A percentile compares a stretch with the other conserved stretches of the same genome.
phyloP scores from a whole-genome alignment of 108 stramenopile genomes.

The Fragilaria radians region DNA sequence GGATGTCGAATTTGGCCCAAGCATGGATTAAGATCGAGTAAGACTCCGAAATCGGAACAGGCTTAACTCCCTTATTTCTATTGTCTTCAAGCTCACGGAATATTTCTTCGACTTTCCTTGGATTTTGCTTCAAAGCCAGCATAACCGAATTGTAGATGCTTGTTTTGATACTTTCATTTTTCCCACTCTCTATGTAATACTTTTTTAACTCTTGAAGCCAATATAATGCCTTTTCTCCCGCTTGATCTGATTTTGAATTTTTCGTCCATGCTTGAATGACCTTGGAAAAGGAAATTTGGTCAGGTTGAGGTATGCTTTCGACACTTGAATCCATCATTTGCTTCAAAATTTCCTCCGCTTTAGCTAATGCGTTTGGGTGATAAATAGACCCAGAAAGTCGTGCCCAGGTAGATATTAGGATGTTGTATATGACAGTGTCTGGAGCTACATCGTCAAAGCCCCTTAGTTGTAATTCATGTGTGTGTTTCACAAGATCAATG shows the following conservation, averaged over 20 bases:
- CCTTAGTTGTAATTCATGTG: conserved; percentile 36
- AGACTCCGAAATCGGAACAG: conserved; percentile 60
- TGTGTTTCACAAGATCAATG: conserved; percentile 43
- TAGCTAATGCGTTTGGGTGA: conserved; percentile 27
- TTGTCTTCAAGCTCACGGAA: conserved; percentile 43
- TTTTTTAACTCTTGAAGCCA: conserved; percentile 66
- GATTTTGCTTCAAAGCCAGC: conserved; percentile 37
- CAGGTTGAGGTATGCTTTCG: conserved; percentile 23
- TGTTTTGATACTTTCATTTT: conserved; percentile 24
- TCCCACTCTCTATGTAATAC: conserved; percentile 15
- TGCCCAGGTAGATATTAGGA: conserved; percentile 50
- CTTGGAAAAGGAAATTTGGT: conserved; percentile 51
- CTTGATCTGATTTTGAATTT: conserved; percentile 28
- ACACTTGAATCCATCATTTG: conserved; percentile 41
- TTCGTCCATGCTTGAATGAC: conserved; percentile 68
- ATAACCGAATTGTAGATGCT: conserved; percentile 71
- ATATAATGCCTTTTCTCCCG: conserved; percentile 50
- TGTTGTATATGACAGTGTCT: conserved; percentile 59
- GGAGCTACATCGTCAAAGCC: conserved; percentile 39
- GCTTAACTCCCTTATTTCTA: neutral
- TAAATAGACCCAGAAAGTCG: conserved; percentile 26
- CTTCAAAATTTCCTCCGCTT: conserved; percentile 55
- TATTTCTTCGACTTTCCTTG: conserved; percentile 48
- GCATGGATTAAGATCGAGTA: conserved; percentile 64
- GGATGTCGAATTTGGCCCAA: conserved; percentile 49